phyloP scores from a whole-genome alignment of 495 filamentous ascomycete genomes.

The Neurospora sp. region DNA sequence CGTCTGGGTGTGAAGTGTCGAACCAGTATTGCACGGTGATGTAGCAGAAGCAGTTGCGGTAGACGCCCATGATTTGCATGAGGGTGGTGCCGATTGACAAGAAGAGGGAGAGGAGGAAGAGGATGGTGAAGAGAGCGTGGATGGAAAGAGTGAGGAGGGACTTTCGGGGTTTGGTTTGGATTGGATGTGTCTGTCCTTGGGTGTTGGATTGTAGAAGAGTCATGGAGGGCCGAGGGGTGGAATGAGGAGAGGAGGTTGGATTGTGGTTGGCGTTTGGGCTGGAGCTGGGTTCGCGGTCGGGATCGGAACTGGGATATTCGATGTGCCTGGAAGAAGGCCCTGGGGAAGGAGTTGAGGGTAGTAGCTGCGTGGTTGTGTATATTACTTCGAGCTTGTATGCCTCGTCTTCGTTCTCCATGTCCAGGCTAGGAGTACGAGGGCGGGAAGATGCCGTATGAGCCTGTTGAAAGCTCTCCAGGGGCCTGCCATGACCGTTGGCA shows the following conservation, averaged over 20 bases:
- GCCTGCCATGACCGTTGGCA: background rate
- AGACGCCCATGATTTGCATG: constrained; percentile 31
- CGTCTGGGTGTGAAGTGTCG: background rate
- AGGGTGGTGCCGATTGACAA: constrained; percentile 19
- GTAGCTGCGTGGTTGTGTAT: background rate
- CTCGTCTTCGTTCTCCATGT: background rate
- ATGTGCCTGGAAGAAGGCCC: background rate
- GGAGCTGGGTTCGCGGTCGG: background rate
- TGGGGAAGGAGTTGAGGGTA: background rate
- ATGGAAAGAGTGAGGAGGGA: background rate
- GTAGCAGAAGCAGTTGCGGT: constrained; percentile 25
- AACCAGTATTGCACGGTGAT: background rate
- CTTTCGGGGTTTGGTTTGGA: background rate
- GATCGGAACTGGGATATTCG: background rate
- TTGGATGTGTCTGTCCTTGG: background rate
- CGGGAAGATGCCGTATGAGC: background rate
- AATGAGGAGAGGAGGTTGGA: background rate
- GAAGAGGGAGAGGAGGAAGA: background rate
- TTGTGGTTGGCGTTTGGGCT: background rate
- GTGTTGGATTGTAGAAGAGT: background rate
- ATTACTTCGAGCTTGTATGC: background rate
- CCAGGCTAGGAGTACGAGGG: background rate
- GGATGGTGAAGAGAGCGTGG: background rate
- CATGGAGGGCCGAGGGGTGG: background rate
- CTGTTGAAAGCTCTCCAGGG: background rate